Conservation (phyloP, 805 yeast species). For the Naumovozyma baii region DNA sequence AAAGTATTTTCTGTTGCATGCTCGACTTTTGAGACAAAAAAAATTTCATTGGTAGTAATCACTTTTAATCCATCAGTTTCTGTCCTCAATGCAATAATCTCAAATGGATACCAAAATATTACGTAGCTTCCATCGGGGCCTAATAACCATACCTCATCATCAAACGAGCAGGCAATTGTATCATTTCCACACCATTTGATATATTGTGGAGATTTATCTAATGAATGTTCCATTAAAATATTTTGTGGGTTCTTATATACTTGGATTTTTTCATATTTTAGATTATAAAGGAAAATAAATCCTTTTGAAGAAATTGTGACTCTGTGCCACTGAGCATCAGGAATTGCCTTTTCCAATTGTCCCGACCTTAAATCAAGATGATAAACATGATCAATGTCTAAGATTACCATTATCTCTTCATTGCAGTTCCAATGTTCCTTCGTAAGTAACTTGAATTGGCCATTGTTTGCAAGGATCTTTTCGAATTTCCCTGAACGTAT, state of each 20-base stretch:
- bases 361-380: conserved; percentile 6
- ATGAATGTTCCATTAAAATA: conserved; percentile 18
- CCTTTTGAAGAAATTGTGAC: conserved; percentile 19
- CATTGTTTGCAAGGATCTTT: conserved; percentile 11
- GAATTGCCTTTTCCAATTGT: conserved; percentile 3
- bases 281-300: conserved; percentile 42
- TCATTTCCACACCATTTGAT: conserved; percentile 83
- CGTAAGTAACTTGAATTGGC: conserved; percentile 18
- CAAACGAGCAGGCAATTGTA: conserved; percentile 51
- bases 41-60: conserved; percentile 47
- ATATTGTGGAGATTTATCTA: conserved; percentile 33
- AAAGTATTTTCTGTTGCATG: conserved; percentile 51
- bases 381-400: conserved; percentile 19
- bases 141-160: conserved; percentile 55
- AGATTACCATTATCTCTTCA: conserved; percentile 10
- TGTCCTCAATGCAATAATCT: conserved; percentile 37
- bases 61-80: conserved; percentile 65
- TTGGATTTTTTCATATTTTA: conserved; percentile 34
- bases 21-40: conserved; percentile 56
- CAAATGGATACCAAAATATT: conserved; percentile 41
- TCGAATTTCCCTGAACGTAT: conserved; percentile 6
- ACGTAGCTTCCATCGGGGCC: conserved; percentile 53
- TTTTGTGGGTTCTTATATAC: conserved; percentile 34
- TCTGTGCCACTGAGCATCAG: conserved; percentile 22
- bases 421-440: conserved; percentile 25